Evolutionary conservation across 2,329 filamentous ascomycete genomes (phyloP).

Genomic region (Clarireedia sp.): DNA sequence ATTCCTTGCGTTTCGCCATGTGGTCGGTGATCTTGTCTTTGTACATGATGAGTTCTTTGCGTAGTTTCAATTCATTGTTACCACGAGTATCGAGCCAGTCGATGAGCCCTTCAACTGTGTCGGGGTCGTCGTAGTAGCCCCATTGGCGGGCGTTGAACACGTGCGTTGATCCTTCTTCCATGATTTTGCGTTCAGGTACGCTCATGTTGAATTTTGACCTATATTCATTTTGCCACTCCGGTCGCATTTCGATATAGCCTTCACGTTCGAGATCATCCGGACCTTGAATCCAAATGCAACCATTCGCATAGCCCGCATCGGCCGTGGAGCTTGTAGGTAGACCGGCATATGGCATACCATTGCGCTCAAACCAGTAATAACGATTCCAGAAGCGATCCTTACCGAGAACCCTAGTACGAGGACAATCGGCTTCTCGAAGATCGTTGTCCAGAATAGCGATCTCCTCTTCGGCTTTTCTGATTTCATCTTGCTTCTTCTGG

Average conservation of each 20-base stretch:
- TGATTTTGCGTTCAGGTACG: conserved; percentile 73
- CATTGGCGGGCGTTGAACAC: conserved; percentile 74
- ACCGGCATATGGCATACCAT: conserved; percentile 92
- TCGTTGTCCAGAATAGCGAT: conserved; percentile 85
- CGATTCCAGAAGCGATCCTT: conserved; percentile 97
- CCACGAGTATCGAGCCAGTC: conserved; percentile 85
- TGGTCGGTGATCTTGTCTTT: conserved; percentile 67
- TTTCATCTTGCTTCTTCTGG: conserved; percentile 72
- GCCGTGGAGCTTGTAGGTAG: conserved; percentile 84
- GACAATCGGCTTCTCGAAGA: conserved; percentile 86
- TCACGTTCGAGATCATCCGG: conserved; percentile 81
- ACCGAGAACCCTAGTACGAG: conserved; percentile 79
- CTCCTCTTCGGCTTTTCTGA: conserved; percentile 76
- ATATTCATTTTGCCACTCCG: conserved; percentile 68
- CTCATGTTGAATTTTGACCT: conserved; percentile 71
- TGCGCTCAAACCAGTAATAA: conserved; percentile 99
- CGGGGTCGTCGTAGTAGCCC: conserved; percentile 82
- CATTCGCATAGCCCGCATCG: conserved; percentile 82
- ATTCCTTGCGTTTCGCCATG: conserved; percentile 73
- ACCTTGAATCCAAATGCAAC: conserved; percentile 92
- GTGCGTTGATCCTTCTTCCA: conserved; percentile 76
- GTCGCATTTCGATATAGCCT: conserved; percentile 73
- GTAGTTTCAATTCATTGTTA: conserved; percentile 75
- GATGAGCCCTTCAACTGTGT: conserved; percentile 69
- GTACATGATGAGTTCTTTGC: conserved; percentile 75